Percentiles rank a stretch among this genome's conserved stretches.
phyloP scores from a whole-genome alignment of 2,329 filamentous ascomycete species.

The Aspergillus fischeri region DNA sequence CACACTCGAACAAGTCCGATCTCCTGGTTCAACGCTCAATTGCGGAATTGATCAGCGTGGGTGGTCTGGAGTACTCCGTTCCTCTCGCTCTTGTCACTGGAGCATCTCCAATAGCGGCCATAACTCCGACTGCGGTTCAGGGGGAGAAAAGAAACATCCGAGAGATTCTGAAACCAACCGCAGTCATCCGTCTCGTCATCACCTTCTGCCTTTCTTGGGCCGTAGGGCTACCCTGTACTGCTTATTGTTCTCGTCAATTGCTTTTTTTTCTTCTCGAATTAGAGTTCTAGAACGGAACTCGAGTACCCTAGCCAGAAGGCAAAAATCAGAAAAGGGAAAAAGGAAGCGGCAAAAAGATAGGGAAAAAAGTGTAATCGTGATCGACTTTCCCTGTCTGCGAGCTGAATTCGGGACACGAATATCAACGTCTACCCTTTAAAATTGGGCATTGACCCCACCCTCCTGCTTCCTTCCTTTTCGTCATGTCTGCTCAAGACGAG shows the following conservation, averaged over 20 bases:
- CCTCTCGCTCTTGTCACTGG: no score
- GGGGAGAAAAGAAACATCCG: background rate
- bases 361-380: background rate
- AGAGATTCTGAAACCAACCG: constrained; percentile 7
- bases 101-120: background rate
- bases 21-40: background rate
- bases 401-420: background rate
- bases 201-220: background rate
- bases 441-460: constrained; percentile 1
- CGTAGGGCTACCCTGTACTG: background rate
- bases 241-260: background rate
- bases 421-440: constrained; percentile 1
- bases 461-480: constrained; percentile 19
- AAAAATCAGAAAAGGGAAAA: background rate
- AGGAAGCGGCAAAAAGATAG: background rate
- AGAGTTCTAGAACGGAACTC: background rate
- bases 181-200: constrained; percentile 1
- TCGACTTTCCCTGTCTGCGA: background rate
- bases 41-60: background rate
- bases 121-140: background rate
- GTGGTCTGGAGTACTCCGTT: background rate
- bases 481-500: constrained; percentile 46
- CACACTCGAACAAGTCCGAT: background rate
- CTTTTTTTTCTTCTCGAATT: background rate
- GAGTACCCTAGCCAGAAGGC: background rate